Evolutionary conservation across 352 stramenopile genomes (phyloP), one percentile per base, ranked within the genome.

Genomic region (Globisporangium polare): DNA sequence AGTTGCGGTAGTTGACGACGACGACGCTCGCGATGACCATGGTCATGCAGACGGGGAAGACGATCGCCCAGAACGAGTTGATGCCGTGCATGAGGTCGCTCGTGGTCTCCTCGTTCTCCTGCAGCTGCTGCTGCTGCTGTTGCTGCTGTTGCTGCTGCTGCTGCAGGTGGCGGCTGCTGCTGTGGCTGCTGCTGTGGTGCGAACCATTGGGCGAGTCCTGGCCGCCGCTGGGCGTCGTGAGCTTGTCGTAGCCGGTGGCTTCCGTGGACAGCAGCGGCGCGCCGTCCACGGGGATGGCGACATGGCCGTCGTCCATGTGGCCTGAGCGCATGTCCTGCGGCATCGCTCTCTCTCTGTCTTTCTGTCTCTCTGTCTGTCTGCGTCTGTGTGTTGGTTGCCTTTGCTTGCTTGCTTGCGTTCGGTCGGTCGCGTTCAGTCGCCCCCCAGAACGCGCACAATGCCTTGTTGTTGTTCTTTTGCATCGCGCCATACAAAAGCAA

Each of bases 41-140:
- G 3, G 86, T 95, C 57, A 93, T 67, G 51, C 80, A 89, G 15
- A 95, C 81, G 5, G 86, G 86, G 49, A 84, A 90, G 5, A 93
- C 79, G 37, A 95, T 83, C 46, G 84, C 86, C 83, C 83, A 93
- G 69, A 95, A 95, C 50, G 83, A 93, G 67, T 93, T 92, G 62
- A 95, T 84, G 55, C 83, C 82, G 72, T 95, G 86, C 83, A 93
- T 92, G 24, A 95, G 68, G 51, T 90, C 86, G 24, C 85, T 80
- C 31, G 80, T 78, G 17, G 67, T 62, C 33, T 84, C 79, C 17
- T 61, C 58, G 17, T 69, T 62, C 20, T 61, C 57, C 42, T 60
- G 57, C 45, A 49, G 49, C 22, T 69, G 58, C 59, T 54, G 50
- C 58, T 65, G 58, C 18, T 66, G 57, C 8, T 53, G 52, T 12